These are phyloP conservation scores for Lavandula angustifolia DNA, from an alignment of 257 asterid species.

Conservation along the genomic window DNA sequence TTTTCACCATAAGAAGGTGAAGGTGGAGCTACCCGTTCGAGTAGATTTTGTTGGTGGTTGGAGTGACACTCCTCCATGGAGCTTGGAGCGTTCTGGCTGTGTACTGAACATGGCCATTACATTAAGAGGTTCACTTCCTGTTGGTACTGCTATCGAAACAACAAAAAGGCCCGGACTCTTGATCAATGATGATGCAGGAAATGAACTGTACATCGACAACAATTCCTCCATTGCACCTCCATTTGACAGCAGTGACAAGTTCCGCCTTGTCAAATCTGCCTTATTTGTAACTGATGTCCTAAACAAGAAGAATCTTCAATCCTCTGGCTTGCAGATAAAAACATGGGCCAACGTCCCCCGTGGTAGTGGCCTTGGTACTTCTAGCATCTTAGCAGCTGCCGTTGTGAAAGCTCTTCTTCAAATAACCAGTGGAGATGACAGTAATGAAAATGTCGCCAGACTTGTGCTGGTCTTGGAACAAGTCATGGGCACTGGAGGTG, in stretches of 20 bases:
- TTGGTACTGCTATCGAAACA: slow-evolving; percentile 77
- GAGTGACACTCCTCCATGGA: slow-evolving; percentile 99
- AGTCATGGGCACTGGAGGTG: slow-evolving; percentile 98
- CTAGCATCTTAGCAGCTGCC: slow-evolving; percentile 94
- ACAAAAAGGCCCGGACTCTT: slow-evolving; percentile 47
- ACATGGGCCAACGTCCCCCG: slow-evolving; percentile 99
- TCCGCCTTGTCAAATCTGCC: slow-evolving; percentile 95
- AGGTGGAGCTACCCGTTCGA: slow-evolving; percentile 89
- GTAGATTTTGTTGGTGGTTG: slow-evolving; percentile 98
- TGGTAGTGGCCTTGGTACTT: slow-evolving; percentile 98
- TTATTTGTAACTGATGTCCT: slow-evolving; percentile 65
- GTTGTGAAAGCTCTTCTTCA: slow-evolving; percentile 91
- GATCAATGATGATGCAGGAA: slow-evolving; percentile 68
- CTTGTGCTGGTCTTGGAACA: slow-evolving; percentile 90
- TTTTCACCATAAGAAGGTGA: slow-evolving; percentile 60
- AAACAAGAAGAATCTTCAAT: slow-evolving; percentile 41
- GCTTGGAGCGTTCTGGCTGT: slow-evolving; percentile 93
- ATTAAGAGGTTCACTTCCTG: slow-evolving; percentile 72
- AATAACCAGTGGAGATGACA: slow-evolving; percentile 69
- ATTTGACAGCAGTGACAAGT: slow-evolving; percentile 68
- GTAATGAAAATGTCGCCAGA: slow-evolving; percentile 80
- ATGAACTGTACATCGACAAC: slow-evolving; percentile 47
- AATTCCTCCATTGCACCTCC: slow-evolving; percentile 69
- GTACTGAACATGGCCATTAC: slow-evolving; percentile 94
- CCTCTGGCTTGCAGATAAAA: slow-evolving; percentile 65